These are phyloP conservation scores for Teratosphaeria gauchensis DNA, from an alignment of 2,329 filamentous ascomycete genomes.

Conservation along the genomic window DNA sequence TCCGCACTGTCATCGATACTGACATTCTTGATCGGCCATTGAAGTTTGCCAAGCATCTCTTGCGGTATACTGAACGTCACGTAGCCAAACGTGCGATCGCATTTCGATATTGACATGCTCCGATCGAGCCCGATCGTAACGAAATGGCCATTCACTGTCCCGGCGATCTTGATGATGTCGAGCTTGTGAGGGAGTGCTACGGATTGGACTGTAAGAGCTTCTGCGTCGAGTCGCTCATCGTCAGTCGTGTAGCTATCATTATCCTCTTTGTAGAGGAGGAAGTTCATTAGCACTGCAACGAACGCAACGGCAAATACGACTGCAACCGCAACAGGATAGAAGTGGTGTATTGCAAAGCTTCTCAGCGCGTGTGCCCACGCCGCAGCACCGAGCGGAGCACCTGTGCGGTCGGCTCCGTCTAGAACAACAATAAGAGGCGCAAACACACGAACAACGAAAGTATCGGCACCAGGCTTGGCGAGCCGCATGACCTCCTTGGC, in stretches of 20 bases:
- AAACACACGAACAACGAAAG: slow-evolving; percentile 64
- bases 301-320: slow-evolving; percentile 54
- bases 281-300: slow-evolving; percentile 63
- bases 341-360: slow-evolving; percentile 51
- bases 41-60: slow-evolving; percentile 13
- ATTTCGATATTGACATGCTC: slow-evolving; percentile 37
- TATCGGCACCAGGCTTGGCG: slow-evolving; percentile 60
- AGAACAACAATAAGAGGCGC: slow-evolving; percentile 66
- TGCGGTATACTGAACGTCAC: slow-evolving; percentile 9
- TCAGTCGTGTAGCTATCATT: slow-evolving; percentile 35
- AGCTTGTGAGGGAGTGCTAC: slow-evolving; percentile 55
- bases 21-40: slow-evolving; percentile 41
- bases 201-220: slow-evolving; percentile 50
- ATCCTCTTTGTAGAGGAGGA: slow-evolving; percentile 58
- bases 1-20: slow-evolving; percentile 55
- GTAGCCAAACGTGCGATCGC: slow-evolving; percentile 14
- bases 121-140: slow-evolving; percentile 64
- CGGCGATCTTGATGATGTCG: slow-evolving; percentile 57
- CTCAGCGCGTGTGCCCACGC: slow-evolving; percentile 44
- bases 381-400: slow-evolving; percentile 38
- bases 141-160: slow-evolving; percentile 55
- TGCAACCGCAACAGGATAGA: slow-evolving; percentile 55
- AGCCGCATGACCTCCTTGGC: slow-evolving; percentile 67
- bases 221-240: slow-evolving; percentile 37
- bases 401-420: slow-evolving; percentile 57